Percentiles rank a stretch among this genome's conserved stretches.
Conservation (phyloP, 129 eudicot species). For the Artemisia argyi region DNA sequence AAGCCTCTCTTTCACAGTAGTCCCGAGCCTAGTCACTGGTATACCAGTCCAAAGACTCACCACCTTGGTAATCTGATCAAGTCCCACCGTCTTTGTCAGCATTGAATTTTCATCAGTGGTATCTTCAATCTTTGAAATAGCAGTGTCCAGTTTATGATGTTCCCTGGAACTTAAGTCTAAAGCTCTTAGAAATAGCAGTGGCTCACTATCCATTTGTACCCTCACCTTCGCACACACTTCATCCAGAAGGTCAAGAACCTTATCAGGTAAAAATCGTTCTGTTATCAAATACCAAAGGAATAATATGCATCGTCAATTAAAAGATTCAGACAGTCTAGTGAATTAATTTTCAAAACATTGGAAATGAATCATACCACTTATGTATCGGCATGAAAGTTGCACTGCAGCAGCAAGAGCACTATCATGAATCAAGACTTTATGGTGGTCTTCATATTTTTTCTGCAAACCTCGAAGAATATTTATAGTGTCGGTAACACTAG, state of each 20-base stretch:
- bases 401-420: constrained; percentile 86
- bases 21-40: constrained; percentile 89
- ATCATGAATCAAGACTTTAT: constrained; percentile 92
- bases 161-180: constrained; percentile 92
- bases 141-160: not conserved
- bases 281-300: constrained; percentile 20
- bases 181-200: constrained; percentile 85
- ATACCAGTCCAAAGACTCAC: constrained; percentile 40
- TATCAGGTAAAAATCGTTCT: constrained; percentile 85
- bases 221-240: constrained; percentile 97
- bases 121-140: no score
- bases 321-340: no score
- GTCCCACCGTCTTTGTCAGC: no score
- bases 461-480: constrained; percentile 87
- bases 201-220: constrained; percentile 90
- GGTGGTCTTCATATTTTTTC: constrained; percentile 95
- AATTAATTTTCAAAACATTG: no score
- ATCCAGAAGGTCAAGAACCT: constrained; percentile 94
- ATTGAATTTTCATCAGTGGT: no score
- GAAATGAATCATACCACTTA: constrained; percentile 1
- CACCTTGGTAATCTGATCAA: no score
- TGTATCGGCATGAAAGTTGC: constrained; percentile 76
- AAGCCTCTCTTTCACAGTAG: constrained; percentile 77
- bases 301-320: no score
- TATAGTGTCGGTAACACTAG: constrained; percentile 70